Evolutionary conservation across 768 basidiomycete genomes (phyloP).

Genomic region (Mycena metata): DNA sequence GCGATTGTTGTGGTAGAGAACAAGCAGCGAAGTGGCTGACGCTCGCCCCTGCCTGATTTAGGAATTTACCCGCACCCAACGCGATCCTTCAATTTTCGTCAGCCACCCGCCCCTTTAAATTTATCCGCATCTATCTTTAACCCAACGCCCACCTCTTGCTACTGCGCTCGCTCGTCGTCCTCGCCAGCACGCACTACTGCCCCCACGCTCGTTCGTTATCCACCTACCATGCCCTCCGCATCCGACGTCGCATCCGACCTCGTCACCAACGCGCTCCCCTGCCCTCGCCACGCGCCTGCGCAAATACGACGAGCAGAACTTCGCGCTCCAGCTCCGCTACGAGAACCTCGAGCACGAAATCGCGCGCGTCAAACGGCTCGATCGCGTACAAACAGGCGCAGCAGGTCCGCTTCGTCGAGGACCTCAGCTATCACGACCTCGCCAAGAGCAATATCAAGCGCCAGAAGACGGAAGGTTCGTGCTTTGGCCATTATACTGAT

Average conservation of each 20-base stretch:
- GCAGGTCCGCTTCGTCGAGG: constrained; percentile 26
- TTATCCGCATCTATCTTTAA: not conserved
- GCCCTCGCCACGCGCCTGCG: constrained; percentile 5
- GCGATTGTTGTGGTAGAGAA: constrained; percentile 20
- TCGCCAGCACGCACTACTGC: too few relatives aligned
- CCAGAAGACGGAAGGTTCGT: constrained; percentile 20
- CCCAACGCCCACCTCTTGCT: not conserved
- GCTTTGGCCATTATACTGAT: not conserved
- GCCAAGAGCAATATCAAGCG: constrained; percentile 16
- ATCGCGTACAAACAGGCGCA: constrained; percentile 27
- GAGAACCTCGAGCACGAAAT: constrained; percentile 25
- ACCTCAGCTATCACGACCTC: constrained; percentile 15
- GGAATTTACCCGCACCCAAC: too few relatives aligned
- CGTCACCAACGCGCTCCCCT: constrained; percentile 14
- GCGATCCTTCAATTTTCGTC: not conserved
- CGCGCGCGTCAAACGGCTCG: constrained; percentile 15
- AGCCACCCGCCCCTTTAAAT: constrained; percentile 13
- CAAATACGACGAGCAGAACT: constrained; percentile 33
- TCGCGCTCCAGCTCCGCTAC: constrained; percentile 27
- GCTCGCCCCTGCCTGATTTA: too few relatives aligned
- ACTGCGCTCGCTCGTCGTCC: not conserved
- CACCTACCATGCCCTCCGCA: constrained; percentile 15
- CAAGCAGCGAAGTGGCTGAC: constrained; percentile 26
- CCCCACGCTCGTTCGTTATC: not conserved
- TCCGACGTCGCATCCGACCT: constrained; percentile 21